These are phyloP conservation scores for Luffa aegyptiaca DNA, from an alignment of 306 rosid genomes.

Conservation along the genomic window DNA sequence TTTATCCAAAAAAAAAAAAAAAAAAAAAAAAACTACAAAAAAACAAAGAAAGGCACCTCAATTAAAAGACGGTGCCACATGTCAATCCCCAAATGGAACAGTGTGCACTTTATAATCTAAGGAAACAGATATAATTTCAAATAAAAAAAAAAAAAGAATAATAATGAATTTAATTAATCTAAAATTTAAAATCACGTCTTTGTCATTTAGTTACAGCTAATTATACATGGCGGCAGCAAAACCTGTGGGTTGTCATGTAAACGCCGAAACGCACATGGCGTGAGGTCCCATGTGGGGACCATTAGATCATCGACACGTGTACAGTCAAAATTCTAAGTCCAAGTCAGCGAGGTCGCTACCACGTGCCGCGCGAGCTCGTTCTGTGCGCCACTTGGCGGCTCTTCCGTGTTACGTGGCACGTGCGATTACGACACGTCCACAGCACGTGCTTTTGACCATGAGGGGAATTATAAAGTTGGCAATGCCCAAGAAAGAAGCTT, in stretches of 20 bases:
- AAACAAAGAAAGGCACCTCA: background rate
- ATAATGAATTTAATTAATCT: background rate
- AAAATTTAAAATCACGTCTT: background rate
- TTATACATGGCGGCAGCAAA: conserved; percentile 1
- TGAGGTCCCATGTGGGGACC: background rate
- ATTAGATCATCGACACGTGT: background rate
- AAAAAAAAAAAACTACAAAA: too few relatives aligned
- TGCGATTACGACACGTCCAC: background rate
- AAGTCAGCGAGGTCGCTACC: background rate
- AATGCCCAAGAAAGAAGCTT: background rate
- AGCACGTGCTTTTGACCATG: background rate
- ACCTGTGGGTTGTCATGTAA: conserved; percentile 1
- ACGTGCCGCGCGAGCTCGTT: background rate
- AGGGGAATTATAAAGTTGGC: background rate
- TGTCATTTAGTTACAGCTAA: conserved; percentile 3
- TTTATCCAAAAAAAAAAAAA: too few relatives aligned
- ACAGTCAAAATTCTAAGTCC: too few relatives aligned
- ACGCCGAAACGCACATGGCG: background rate
- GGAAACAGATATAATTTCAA: too few relatives aligned
- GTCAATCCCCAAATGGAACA: background rate
- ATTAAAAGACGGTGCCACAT: conserved; percentile 6
- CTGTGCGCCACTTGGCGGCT: background rate
- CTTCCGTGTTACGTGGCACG: background rate
- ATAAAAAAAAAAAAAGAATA: background rate
- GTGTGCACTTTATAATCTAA: background rate